Base-by-base conservation (phyloP, 2,329 filamentous ascomycete genomes). In the Aquanectria penicillioides region DNA sequence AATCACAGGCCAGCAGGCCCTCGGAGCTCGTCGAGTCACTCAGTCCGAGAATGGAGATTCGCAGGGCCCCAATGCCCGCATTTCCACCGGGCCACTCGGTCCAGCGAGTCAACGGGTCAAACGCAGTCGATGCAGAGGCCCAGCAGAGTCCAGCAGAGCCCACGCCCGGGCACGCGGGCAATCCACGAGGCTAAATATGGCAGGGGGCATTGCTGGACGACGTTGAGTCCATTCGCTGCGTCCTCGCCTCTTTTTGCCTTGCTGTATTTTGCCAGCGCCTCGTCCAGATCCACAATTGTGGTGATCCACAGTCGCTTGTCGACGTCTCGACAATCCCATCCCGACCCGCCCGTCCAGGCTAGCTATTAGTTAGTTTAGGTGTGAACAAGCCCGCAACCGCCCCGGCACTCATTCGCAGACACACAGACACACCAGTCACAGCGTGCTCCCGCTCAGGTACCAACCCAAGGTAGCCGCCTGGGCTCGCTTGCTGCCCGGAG, bases 141-240 rank as follows among this genome's bases (percentile, higher is more conserved):
- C 36, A 40, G 20, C 38, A 44, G 46, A 22, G 49, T 43, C 57
- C 38, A 52, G 38, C 52, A 54, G 22, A 54, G 29, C 46, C 31
- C 48, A 57, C 52, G 48, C 53, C n/a, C 37, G 52, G 51, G 68
- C 68, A 70, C 68, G 68, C 63, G 68, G 68, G 57, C 68, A 69
- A 49, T 48, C 66, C 66, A 70, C 64, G 68, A 66, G 68, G 61
- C 68, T 70, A 70, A 66, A 61, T 68, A 49, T 64, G 67, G 63
- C 62, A 64, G 57, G 66, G 65, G 67, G 50, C 55, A 51, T 61
- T 68, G 61, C 53, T 64, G n/a, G n/a, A n/a, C 57, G 61, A 64
- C 41, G 57, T 56, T 64, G 51, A 59, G 63, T 58, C 60, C 63
- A 59, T 61, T 66, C 49, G 51, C 28, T 34, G n/a, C n/a, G n/a